Evolutionary conservation across 108 stramenopile genomes (phyloP).

Genomic region (Skeletonema potamos): DNA sequence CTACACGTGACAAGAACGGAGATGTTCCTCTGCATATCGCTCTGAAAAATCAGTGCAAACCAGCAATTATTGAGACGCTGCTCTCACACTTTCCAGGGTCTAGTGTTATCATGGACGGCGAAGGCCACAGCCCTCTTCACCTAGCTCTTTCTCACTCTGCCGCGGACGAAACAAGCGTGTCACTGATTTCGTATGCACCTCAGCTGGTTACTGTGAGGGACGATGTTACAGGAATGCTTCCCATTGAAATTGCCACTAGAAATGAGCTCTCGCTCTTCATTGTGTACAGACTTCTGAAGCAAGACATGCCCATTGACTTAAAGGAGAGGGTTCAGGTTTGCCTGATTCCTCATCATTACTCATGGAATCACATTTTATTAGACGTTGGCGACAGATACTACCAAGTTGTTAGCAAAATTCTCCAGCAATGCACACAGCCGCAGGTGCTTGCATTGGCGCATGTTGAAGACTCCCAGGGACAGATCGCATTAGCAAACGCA

Average conservation of each 20-base stretch:
- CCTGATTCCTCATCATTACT: conserved; percentile 83
- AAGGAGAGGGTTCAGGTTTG: conserved; percentile 86
- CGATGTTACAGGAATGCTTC: conserved; percentile 71
- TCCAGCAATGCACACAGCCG: conserved; percentile 87
- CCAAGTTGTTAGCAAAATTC: conserved; percentile 85
- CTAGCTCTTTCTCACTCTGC: conserved; percentile 80
- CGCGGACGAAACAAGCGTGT: conserved; percentile 80
- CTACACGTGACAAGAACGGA: conserved; percentile 79
- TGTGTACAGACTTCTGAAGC: conserved; percentile 82
- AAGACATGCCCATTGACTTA: conserved; percentile 84
- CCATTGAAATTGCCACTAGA: conserved; percentile 86
- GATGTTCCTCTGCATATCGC: conserved; percentile 84
- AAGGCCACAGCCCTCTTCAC: conserved; percentile 77
- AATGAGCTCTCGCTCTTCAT: conserved; percentile 87
- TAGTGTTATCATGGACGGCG: conserved; percentile 73
- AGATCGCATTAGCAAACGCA: conserved; percentile 80
- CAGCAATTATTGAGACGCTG: conserved; percentile 72
- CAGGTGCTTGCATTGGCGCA: conserved; percentile 90
- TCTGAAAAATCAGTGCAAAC: conserved; percentile 72
- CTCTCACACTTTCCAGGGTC: conserved; percentile 81
- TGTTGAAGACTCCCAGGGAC: conserved; percentile 82
- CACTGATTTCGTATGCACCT: conserved; percentile 82
- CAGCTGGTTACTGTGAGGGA: conserved; percentile 73
- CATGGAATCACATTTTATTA: conserved; percentile 88
- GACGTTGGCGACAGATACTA: conserved; percentile 82